Conservation (phyloP, 495 filamentous ascomycete genomes). For the Oidiodendron maius region DNA sequence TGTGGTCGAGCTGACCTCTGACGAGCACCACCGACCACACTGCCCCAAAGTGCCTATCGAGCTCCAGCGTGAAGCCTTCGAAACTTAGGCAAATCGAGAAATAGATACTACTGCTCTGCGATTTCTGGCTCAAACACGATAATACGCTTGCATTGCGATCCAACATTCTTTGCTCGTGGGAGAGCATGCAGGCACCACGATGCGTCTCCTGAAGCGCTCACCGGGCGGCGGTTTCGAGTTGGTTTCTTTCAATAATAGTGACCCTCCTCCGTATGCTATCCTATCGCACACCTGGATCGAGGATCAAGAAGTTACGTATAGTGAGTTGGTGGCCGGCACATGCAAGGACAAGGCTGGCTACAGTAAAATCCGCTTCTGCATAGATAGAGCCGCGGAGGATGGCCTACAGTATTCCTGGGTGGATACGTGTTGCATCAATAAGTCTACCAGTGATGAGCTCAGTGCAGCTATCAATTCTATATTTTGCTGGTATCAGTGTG, state of each 20-base stretch:
- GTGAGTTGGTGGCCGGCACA: constrained; percentile 17
- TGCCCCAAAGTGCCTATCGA: no score
- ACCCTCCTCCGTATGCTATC: constrained; percentile 1
- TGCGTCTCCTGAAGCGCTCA: neutral
- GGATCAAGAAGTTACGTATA: constrained; percentile 24
- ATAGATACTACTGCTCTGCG: no score
- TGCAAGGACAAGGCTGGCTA: constrained; percentile 21
- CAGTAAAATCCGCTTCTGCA: constrained; percentile 5
- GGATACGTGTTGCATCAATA: neutral
- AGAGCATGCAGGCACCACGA: neutral
- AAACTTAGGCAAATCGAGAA: no score
- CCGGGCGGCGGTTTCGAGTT: constrained; percentile 1
- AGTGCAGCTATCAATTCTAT: no score
- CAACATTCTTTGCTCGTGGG: no score
- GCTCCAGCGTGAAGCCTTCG: no score
- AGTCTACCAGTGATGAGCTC: no score
- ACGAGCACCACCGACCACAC: no score
- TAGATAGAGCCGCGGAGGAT: neutral
- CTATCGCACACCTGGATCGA: constrained; percentile 8
- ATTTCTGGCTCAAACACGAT: no score
- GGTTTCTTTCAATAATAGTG: neutral
- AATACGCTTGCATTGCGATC: no score
- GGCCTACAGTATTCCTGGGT: neutral
- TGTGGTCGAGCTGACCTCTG: no score
- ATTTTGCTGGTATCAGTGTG: constrained; percentile 17